Percentiles rank a stretch among this genome's conserved stretches.
Evolutionary conservation across 139 green algal species (phyloP).

Genomic region (Chlamydomonas schloesseri): DNA sequence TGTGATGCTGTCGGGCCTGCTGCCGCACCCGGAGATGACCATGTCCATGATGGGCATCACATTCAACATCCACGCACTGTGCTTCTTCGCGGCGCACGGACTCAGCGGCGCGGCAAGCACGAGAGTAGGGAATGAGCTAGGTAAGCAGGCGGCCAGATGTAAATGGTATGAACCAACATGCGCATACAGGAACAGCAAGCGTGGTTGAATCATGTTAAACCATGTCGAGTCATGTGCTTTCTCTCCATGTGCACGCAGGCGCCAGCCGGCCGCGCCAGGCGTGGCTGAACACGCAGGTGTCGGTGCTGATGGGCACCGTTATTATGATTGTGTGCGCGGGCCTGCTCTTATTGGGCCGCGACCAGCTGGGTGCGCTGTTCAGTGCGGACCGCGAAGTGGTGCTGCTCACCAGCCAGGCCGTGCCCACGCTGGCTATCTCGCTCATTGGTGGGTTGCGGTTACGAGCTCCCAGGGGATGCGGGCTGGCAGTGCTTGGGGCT

Average conservation of each 20-base stretch:
- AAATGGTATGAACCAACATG: no score
- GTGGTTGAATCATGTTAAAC: no score
- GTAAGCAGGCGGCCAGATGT: no score
- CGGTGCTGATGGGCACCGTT: conserved; percentile 70
- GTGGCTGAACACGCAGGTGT: conserved; percentile 70
- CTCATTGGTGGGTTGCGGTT: conserved; percentile 55
- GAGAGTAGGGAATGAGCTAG: conserved; percentile 77
- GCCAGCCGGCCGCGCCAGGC: conserved; percentile 63
- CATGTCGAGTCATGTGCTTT: no score
- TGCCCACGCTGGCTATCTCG: conserved; percentile 60
- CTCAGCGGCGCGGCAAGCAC: conserved; percentile 68
- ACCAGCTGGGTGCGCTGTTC: conserved; percentile 62
- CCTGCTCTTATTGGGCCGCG: conserved; percentile 54
- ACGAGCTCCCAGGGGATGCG: no score
- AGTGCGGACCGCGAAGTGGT: conserved; percentile 52
- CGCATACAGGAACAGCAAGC: no score
- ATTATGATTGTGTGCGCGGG: conserved; percentile 61
- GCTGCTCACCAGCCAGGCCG: conserved; percentile 61
- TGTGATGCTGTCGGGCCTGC: conserved; percentile 70
- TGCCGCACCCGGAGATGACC: conserved; percentile 65
- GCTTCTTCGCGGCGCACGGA: conserved; percentile 78
- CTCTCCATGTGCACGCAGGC: neutral
- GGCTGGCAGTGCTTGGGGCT: no score
- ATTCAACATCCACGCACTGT: conserved; percentile 76
- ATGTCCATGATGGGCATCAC: conserved; percentile 85